These are phyloP conservation scores for Microthlaspi erraticum DNA, from an alignment of 345 rosid genomes.

Conservation along the genomic window DNA sequence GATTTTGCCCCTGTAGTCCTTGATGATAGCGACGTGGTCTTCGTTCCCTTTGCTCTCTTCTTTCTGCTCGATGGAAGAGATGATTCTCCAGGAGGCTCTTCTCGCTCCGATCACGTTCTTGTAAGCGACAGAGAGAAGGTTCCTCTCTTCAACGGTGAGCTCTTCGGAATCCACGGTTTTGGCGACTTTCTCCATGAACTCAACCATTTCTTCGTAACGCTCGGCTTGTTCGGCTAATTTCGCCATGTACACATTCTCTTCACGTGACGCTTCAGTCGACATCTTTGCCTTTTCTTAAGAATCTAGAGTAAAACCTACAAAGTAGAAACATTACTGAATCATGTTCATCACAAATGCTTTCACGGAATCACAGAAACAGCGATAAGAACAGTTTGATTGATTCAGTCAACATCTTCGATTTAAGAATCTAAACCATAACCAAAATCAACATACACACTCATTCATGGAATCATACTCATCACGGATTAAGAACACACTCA, in stretches of 20 bases:
- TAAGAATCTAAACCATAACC: too few species aligned
- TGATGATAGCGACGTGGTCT: constrained; percentile 80
- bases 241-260: constrained; percentile 93
- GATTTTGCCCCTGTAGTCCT: constrained; percentile 88
- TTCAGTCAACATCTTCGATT: not conserved
- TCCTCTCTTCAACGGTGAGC: constrained; percentile 91
- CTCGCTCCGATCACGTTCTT: constrained; percentile 98
- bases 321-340: not conserved
- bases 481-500: too few species aligned
- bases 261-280: constrained; percentile 73
- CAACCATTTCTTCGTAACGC: constrained; percentile 98
- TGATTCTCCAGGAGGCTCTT: constrained; percentile 98
- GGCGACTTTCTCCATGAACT: constrained; percentile 95
- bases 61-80: constrained; percentile 98
- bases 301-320: constrained; percentile 38
- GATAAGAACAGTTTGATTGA: not conserved
- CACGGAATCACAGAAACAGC: too few species aligned
- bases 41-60: constrained; percentile 97
- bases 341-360: not conserved
- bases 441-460: too few species aligned
- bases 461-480: too few species aligned
- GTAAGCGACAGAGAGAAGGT: constrained; percentile 96
- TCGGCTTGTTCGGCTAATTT: constrained; percentile 98
- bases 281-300: constrained; percentile 50
- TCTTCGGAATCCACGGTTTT: constrained; percentile 86